Percentiles rank a stretch among this genome's conserved stretches.
Evolutionary conservation across 2,329 filamentous ascomycete species (phyloP).

Genomic region (Penicillium verrucosum): DNA sequence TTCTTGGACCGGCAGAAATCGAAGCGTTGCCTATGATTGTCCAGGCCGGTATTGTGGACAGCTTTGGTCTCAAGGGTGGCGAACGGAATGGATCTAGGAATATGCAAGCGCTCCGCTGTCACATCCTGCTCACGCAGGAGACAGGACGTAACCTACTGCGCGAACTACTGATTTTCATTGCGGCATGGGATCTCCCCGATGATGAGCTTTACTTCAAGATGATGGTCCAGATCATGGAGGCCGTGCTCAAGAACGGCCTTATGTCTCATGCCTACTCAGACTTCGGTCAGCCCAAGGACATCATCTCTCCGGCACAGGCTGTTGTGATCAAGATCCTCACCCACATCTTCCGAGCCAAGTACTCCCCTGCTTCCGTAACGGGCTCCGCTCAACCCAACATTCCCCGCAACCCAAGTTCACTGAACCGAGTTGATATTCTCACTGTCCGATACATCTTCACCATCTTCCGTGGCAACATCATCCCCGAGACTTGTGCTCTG

Average conservation of each 20-base stretch:
- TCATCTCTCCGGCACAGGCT: conserved; percentile 91
- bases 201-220: conserved; percentile 94
- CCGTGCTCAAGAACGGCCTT: conserved; percentile 81
- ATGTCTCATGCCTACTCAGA: conserved; percentile 91
- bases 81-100: conserved; percentile 62
- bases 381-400: conserved; percentile 52
- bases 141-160: conserved; percentile 85
- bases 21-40: conserved; percentile 97
- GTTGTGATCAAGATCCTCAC: conserved; percentile 88
- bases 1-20: conserved; percentile 90
- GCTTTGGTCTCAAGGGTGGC: conserved; percentile 66
- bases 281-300: conserved; percentile 88
- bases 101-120: conserved; percentile 84
- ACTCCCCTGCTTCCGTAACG: conserved; percentile 47
- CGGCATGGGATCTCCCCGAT: conserved; percentile 93
- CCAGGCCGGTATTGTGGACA: conserved; percentile 88
- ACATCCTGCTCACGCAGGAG: conserved; percentile 83
- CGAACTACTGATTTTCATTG: conserved; percentile 92
- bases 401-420: conserved; percentile 55
- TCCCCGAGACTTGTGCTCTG: conserved; percentile 89
- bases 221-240: conserved; percentile 92
- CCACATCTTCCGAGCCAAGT: conserved; percentile 73
- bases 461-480: conserved; percentile 86
- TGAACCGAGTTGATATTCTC: conserved; percentile 57
- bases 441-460: conserved; percentile 87